A percentile compares a stretch with the other conserved stretches of the same genome.
Conservation (phyloP, 306 rosid genomes). For the Citrullus amarus region DNA sequence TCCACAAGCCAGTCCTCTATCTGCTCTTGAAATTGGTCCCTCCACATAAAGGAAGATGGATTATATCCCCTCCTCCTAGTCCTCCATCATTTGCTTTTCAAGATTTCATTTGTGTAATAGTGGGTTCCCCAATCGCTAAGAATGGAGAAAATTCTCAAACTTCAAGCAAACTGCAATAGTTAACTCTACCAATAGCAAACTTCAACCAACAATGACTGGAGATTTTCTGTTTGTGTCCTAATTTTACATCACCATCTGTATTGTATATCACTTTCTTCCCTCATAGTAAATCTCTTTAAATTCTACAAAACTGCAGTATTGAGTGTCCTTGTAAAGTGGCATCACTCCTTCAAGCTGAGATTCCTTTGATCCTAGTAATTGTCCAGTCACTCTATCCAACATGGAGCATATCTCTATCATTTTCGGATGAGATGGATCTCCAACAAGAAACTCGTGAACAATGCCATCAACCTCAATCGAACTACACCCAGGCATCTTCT, state of each 20-base stretch:
- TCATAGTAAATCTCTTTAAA: not conserved
- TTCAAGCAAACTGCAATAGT: not conserved
- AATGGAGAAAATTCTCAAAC: not conserved
- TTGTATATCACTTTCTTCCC: not conserved
- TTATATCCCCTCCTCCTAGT: not conserved
- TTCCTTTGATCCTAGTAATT: conserved; percentile 12
- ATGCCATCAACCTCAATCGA: conserved; percentile 39
- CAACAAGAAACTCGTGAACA: conserved; percentile 22
- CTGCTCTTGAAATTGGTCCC: too few relatives aligned
- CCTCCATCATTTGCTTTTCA: not conserved
- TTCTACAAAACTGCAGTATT: not conserved
- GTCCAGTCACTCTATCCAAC: conserved; percentile 7
- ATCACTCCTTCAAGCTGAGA: not conserved
- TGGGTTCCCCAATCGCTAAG: not conserved
- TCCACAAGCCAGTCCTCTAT: too few relatives aligned
- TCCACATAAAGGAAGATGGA: too few relatives aligned
- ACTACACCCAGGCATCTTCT: conserved; percentile 56
- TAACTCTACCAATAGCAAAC: not conserved
- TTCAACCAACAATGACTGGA: not conserved
- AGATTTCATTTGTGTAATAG: not conserved
- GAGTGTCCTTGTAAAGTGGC: not conserved
- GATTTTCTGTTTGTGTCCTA: not conserved
- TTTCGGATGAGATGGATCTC: conserved; percentile 23
- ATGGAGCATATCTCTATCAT: conserved; percentile 7
- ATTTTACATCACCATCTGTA: not conserved